Evolutionary conservation across 2,329 filamentous ascomycete genomes (phyloP).

Genomic region (Aureobasidium melanogenum): DNA sequence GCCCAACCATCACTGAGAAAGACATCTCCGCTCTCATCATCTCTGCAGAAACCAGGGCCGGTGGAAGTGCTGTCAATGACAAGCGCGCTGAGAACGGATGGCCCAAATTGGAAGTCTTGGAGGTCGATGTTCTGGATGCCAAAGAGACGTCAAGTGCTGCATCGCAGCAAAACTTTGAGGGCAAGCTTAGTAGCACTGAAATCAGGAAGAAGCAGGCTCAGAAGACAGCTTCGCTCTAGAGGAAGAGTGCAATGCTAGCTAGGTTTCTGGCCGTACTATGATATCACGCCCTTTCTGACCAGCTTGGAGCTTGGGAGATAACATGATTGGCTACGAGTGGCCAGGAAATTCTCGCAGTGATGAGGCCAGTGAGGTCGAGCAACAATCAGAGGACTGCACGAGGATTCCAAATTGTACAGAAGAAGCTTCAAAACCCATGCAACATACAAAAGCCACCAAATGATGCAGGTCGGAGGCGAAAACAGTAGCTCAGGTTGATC

Average conservation of each 20-base stretch:
- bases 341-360: too few relatives aligned
- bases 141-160: conserved; percentile 31
- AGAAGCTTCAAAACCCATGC: too few relatives aligned
- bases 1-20: conserved; percentile 79
- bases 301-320: too few relatives aligned
- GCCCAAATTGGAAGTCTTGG: conserved; percentile 67
- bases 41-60: conserved; percentile 77
- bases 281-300: too few relatives aligned
- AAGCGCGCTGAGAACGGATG: conserved; percentile 68
- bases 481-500: neutral
- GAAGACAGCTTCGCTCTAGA: neutral
- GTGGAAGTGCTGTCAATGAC: conserved; percentile 79
- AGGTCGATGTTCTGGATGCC: conserved; percentile 79
- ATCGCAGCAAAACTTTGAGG: conserved; percentile 51
- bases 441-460: too few relatives aligned
- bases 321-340: too few relatives aligned
- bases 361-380: too few relatives aligned
- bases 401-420: too few relatives aligned
- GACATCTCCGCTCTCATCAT: conserved; percentile 73
- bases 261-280: too few relatives aligned
- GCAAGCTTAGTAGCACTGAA: conserved; percentile 86
- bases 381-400: too few relatives aligned
- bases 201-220: conserved; percentile 40
- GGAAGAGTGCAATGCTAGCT: neutral
- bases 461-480: too few relatives aligned